Evolutionary conservation across 208 protist species (phyloP), one percentile per base, ranked within the genome.

Genomic region (Leishmania lainsoni): DNA sequence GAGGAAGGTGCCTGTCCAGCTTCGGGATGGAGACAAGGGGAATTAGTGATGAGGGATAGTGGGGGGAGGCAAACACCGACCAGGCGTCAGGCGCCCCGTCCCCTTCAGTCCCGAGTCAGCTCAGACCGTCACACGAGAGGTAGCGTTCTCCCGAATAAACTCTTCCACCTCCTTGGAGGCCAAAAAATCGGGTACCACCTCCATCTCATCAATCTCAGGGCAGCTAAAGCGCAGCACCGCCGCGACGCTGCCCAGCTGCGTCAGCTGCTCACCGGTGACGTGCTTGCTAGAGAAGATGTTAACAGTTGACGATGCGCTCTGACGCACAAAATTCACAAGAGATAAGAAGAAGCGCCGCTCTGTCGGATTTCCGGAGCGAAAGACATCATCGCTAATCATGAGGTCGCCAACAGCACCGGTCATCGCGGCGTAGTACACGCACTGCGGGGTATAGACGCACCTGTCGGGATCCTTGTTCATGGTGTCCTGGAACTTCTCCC

Each of bases 241-340:
- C 2, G 98, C 98, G 20, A 99, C 85, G 51, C 95, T 97, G 49
- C 94, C 95, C 6, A 99, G 83, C 78, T 98, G 90, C 10, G 83
- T 84, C 42, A 99, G 89, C 87, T 99, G 97, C 85, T 99, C 95
- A 22, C 98, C 98, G 0, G 97, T 98, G 32, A 98, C 92, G 84
- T 99, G 98, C 32, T 96, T 91, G 69, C 94, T 96, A 45, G 97
- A 99, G 81, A 99, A 99, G 32, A 99, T 88, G 73, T 85, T 87
- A 26, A 99, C 97, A 0, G 91, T 45, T 0, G 93, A 0, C 5
- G 92, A 95, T 48, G 94, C 93, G 56, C 90, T 90, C 12, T 94
- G 78, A 32, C 93, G 93, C 6, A 99, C 98, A 51, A 88, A 90
- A 68, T 99, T 93, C 20, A 96, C 89, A 0, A 99, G 90, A 26